Percentiles rank a stretch among this genome's conserved stretches.
phyloP scores from a whole-genome alignment of 352 stramenopile genomes.

The Globisporangium spiculum region DNA sequence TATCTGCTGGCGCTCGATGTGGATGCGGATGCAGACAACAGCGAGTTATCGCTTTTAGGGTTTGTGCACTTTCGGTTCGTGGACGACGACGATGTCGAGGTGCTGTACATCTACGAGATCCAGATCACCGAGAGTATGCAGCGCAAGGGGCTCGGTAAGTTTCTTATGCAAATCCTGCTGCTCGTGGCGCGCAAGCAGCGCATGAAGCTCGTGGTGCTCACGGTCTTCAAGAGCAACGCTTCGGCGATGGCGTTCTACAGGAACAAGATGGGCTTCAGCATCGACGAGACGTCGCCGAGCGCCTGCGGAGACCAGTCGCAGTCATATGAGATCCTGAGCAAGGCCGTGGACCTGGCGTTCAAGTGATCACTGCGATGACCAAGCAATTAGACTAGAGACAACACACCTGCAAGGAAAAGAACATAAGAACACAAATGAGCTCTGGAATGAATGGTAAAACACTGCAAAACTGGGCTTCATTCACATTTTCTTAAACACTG shows the following conservation, averaged over 20 bases:
- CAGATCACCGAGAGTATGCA: conserved; percentile 73
- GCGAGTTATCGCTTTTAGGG: conserved; percentile 34
- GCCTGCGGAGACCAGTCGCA: conserved; percentile 60
- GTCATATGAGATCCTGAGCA: conserved; percentile 87
- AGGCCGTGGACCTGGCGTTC: conserved; percentile 31
- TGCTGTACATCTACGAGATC: conserved; percentile 95
- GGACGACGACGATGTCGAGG: conserved; percentile 85
- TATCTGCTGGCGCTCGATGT: conserved; percentile 68
- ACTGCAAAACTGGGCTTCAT: conserved; percentile 19
- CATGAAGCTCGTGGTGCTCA: conserved; percentile 92
- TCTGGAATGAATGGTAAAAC: background rate
- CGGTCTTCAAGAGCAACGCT: conserved; percentile 91
- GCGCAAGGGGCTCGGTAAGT: conserved; percentile 83
- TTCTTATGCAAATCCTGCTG: conserved; percentile 90
- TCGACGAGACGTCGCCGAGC: conserved; percentile 91
- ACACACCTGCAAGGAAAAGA: background rate
- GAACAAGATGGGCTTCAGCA: conserved; percentile 76
- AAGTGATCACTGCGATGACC: background rate
- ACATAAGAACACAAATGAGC: background rate
- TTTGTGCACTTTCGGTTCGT: conserved; percentile 95
- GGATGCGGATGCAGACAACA: conserved; percentile 10
- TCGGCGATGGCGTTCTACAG: conserved; percentile 90
- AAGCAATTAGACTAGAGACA: background rate
- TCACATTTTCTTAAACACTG: conserved; percentile 11
- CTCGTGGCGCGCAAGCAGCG: conserved; percentile 66